A percentile compares a stretch with the other conserved stretches of the same genome.
These are phyloP conservation scores for Brettanomyces anomalus DNA, from an alignment of 805 yeast species.

Conservation along the genomic window DNA sequence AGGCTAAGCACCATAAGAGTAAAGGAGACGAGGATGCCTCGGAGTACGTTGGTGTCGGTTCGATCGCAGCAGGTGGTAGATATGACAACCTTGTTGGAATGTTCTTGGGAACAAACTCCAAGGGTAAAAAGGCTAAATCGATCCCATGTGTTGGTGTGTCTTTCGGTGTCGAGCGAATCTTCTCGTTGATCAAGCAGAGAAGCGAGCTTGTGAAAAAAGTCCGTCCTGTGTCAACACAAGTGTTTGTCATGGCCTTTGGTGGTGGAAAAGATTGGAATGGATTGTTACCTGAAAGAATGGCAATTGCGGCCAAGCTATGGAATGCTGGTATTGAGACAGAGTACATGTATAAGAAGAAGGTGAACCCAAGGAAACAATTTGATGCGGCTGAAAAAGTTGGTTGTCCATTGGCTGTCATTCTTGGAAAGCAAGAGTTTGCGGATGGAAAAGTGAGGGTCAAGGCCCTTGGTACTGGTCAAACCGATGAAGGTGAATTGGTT, in stretches of 20 bases:
- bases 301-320: conserved; percentile 78
- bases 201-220: conserved; percentile 52
- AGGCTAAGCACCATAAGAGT: conserved; percentile 21
- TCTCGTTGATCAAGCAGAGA: conserved; percentile 80
- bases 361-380: conserved; percentile 91
- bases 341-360: conserved; percentile 86
- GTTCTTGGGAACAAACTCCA: conserved; percentile 81
- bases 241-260: conserved; percentile 94
- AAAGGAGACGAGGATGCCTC: conserved; percentile 81
- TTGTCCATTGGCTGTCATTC: conserved; percentile 80
- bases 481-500: conserved; percentile 78
- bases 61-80: conserved; percentile 98
- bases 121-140: conserved; percentile 51
- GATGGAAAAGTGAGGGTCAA: conserved; percentile 81
- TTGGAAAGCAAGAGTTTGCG: conserved; percentile 89
- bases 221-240: conserved; percentile 85
- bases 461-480: conserved; percentile 72
- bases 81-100: conserved; percentile 94
- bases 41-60: conserved; percentile 95
- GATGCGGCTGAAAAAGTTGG: conserved; percentile 97
- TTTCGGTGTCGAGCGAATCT: conserved; percentile 92
- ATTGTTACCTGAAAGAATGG: conserved; percentile 85
- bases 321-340: conserved; percentile 82
- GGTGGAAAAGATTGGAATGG: conserved; percentile 97
- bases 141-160: conserved; percentile 98